These are phyloP conservation scores for Dryadomyces quercivorus DNA, from an alignment of 2,329 filamentous ascomycete species.

Conservation along the genomic window DNA sequence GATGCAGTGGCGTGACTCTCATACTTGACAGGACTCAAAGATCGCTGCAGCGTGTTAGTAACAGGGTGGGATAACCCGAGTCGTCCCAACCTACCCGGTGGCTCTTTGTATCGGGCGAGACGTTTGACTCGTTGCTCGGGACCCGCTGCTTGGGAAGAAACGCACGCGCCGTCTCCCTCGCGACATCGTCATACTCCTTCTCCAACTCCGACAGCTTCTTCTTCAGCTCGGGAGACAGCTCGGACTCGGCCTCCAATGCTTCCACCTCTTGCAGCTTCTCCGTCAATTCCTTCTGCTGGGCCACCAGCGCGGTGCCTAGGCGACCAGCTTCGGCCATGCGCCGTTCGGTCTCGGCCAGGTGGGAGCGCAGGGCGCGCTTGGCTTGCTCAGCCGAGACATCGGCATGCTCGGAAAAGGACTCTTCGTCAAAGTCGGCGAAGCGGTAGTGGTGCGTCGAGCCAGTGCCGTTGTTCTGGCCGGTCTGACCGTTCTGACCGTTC, in stretches of 20 bases:
- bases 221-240: constrained; percentile 72
- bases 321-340: constrained; percentile 85
- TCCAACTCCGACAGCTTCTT: constrained; percentile 78
- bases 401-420: constrained; percentile 68
- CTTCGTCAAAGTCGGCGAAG: constrained; percentile 68
- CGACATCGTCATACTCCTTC: constrained; percentile 89
- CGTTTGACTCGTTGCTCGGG: constrained; percentile 51
- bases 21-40: constrained; percentile 64
- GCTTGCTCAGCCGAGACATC: constrained; percentile 71
- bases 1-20: constrained; percentile 75
- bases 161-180: constrained; percentile 75
- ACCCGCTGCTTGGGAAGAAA: constrained; percentile 78
- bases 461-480: constrained; percentile 11
- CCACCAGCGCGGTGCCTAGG: constrained; percentile 73
- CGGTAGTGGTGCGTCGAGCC: constrained; percentile 52
- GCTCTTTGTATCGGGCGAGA: constrained; percentile 38
- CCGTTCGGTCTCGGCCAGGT: constrained; percentile 84
- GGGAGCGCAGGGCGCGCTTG: constrained; percentile 78
- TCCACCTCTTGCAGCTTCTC: constrained; percentile 79
- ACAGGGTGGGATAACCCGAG: background rate
- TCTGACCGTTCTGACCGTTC: too few species aligned
- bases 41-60: constrained; percentile 35
- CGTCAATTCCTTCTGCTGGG: constrained; percentile 73
- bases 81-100: constrained; percentile 33
- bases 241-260: constrained; percentile 58